These are phyloP conservation scores for Cordyceps tenuipes DNA, from an alignment of 2,329 filamentous ascomycete genomes.

Conservation along the genomic window DNA sequence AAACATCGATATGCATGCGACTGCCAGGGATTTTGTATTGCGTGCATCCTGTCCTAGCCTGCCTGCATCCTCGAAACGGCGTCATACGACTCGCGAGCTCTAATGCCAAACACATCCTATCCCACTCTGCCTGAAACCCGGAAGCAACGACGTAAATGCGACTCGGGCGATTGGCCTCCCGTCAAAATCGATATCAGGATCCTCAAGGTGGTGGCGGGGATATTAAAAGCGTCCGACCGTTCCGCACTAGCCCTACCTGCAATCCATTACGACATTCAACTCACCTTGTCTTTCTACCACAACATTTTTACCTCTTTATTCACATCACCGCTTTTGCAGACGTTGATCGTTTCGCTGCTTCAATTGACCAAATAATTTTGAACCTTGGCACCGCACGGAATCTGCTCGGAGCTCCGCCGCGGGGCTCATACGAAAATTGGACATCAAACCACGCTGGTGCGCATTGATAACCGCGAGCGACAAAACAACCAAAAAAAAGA, in stretches of 20 bases:
- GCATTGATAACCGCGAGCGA: background rate
- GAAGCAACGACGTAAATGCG: background rate
- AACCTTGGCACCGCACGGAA: background rate
- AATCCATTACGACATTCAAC: conserved; percentile 4
- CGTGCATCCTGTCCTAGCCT: no score
- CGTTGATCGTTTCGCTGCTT: background rate
- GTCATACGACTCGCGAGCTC: background rate
- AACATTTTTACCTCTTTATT: background rate
- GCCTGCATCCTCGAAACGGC: no score
- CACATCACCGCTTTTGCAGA: background rate
- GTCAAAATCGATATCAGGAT: background rate
- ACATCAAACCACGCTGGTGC: background rate
- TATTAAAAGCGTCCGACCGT: background rate
- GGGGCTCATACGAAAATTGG: conserved; percentile 2
- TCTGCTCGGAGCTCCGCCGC: conserved; percentile 10
- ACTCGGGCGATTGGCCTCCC: background rate
- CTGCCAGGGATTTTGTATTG: background rate
- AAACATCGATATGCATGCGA: background rate
- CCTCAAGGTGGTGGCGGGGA: background rate
- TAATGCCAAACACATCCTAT: background rate
- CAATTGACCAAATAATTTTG: background rate
- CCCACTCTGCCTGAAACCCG: background rate
- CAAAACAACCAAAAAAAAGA: background rate
- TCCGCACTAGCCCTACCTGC: background rate
- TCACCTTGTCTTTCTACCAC: background rate